phyloP scores from a whole-genome alignment of 805 yeast species.

The Torulaspora delbrueckii region DNA sequence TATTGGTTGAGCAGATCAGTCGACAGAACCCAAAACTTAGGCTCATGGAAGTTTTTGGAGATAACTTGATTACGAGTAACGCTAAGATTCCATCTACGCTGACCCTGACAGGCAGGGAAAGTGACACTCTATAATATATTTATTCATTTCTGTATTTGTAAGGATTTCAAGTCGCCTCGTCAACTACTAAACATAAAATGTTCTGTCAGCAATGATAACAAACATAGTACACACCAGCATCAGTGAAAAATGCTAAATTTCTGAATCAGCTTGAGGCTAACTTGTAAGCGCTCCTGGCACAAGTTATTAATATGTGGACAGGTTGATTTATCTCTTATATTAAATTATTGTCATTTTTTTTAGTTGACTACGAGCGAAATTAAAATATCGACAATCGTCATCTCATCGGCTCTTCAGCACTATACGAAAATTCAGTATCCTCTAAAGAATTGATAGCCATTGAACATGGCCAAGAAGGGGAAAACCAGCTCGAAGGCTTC shows the following conservation, averaged over 20 bases:
- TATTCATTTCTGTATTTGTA: not conserved
- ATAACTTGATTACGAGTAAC: slow-evolving; percentile 57
- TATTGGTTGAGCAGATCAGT: slow-evolving; percentile 52
- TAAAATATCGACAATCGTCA: no score
- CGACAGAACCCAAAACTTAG: slow-evolving; percentile 56
- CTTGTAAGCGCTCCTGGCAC: no score
- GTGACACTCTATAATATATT: slow-evolving; percentile 45
- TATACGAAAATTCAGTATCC: not conserved
- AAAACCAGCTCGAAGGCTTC: slow-evolving; percentile 11
- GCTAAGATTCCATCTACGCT: slow-evolving; percentile 52
- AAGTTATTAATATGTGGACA: no score
- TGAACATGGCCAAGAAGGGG: slow-evolving; percentile 25
- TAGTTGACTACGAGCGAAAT: no score
- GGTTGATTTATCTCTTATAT: no score
- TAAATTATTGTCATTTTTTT: no score
- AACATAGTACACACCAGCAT: not conserved
- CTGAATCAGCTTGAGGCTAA: no score
- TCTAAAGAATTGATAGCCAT: not conserved
- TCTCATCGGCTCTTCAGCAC: no score
- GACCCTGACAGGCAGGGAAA: slow-evolving; percentile 68
- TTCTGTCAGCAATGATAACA: not conserved
- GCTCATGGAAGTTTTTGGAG: slow-evolving; percentile 75
- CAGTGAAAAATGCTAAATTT: no score
- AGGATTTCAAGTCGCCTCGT: not conserved
- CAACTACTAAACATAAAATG: not conserved